Conservation (phyloP, 2,329 filamentous ascomycete species). For the Aspergillus melleus region DNA sequence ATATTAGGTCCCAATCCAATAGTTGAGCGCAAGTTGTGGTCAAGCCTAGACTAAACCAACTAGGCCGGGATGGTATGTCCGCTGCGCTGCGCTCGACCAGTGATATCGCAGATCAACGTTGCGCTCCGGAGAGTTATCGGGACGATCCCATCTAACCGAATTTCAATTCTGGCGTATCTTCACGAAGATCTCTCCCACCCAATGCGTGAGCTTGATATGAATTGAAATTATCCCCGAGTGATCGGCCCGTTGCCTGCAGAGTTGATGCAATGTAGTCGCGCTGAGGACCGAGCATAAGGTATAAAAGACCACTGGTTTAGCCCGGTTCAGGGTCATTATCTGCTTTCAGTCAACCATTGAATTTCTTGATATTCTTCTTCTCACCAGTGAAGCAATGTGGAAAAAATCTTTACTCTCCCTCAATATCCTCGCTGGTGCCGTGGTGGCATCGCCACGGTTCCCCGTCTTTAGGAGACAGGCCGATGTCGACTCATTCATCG, state of each 20-base stretch:
- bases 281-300: background rate
- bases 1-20: background rate
- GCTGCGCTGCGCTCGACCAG: background rate
- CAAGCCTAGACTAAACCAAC: background rate
- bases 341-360: background rate
- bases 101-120: background rate
- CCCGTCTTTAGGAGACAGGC: background rate
- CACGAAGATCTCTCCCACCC: background rate
- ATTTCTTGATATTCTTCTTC: background rate
- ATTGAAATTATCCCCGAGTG: slow-evolving; percentile 6
- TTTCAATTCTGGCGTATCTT: background rate
- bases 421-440: slow-evolving; percentile 3
- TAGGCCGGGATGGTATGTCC: background rate
- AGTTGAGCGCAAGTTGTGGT: background rate
- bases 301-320: background rate
- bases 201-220: background rate
- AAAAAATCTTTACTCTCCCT: slow-evolving; percentile 1
- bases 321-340: background rate
- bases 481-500: slow-evolving; percentile 10
- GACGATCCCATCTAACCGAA: slow-evolving; percentile 9
- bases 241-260: slow-evolving; percentile 11
- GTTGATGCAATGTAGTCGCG: slow-evolving; percentile 1
- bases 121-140: slow-evolving; percentile 10
- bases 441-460: slow-evolving; percentile 4
- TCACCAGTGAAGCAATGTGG: background rate